Evolutionary conservation across 305 asterid genomes (phyloP), one percentile per base, ranked within the genome.

Genomic region (Solanum hybrid): DNA sequence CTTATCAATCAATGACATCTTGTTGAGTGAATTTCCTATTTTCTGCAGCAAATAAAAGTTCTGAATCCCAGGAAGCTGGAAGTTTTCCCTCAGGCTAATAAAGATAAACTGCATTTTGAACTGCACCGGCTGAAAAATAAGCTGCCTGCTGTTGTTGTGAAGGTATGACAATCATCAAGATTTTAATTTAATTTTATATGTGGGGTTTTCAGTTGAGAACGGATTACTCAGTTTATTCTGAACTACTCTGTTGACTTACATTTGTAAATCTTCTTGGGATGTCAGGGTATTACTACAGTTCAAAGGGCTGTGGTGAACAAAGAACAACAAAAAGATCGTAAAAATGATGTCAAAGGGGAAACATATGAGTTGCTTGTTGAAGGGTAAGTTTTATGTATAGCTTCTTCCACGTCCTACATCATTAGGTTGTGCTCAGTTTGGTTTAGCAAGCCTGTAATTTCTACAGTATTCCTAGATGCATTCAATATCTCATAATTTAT

Each of bases 221-320:
- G 10, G 86, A 40, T 24, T 80, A 38, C 20, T 80, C 86, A 40
- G 86, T 80, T 80, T n/a, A 27, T 36, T 75, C 89, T 77, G 82
- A n/a, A 34, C 89, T 72, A 56, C 24, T 81, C 40, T 87, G 77
- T 88, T 77, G 38, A 88, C 71, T 85, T 89, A 29, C 60, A 84
- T 87, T 88, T 75, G 76, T 66, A 78, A 88, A 46, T 72, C 85
- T 89, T 72, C 72, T 84, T 32, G 92, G 91, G 78, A 86, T 91
- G 91, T 69, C 95, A 97, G 99, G 99, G 99, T 88, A 95, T 97
- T 87, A 89, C 81, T 77, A 91, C 96, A 32, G 95, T 97, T 90
- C 98, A 95, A 90, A 98, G 98, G 85, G 98, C 94, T 81, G 94
- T 97, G 87, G 94, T 97, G 86, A 91, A 94, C 91, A 94, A 92